A percentile compares a stretch with the other conserved stretches of the same genome.
phyloP scores from a whole-genome alignment of 2,329 filamentous ascomycete genomes.

The Colletotrichum shisoi region DNA sequence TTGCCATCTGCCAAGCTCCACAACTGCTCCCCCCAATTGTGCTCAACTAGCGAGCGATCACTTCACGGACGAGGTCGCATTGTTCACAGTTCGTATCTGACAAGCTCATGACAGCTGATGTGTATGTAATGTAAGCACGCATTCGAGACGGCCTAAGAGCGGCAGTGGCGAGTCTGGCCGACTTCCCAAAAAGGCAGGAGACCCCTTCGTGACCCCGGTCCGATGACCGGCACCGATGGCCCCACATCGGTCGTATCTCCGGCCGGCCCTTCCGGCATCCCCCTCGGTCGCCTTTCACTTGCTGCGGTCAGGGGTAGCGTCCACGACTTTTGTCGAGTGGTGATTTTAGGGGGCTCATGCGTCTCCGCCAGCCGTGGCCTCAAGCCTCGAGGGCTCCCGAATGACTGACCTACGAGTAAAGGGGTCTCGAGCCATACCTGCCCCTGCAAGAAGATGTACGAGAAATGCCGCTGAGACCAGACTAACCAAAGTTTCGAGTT shows the following conservation, averaged over 20 bases:
- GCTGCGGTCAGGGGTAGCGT: neutral
- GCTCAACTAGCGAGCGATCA: neutral
- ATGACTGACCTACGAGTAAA: no score
- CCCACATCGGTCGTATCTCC: neutral
- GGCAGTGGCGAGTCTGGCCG: no score
- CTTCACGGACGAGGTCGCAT: neutral
- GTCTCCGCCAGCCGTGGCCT: neutral
- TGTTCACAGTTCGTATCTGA: neutral
- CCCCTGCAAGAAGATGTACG: no score
- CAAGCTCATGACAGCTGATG: neutral
- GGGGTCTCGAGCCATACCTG: no score
- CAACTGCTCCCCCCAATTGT: neutral
- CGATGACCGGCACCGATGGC: neutral
- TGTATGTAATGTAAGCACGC: neutral
- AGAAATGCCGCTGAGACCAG: no score
- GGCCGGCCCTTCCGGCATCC: neutral
- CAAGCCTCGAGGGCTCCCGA: neutral
- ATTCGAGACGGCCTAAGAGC: neutral
- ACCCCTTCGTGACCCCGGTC: neutral
- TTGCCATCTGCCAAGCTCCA: neutral
- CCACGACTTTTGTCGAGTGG: neutral
- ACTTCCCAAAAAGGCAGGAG: conserved; percentile 15
- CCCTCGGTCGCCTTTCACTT: neutral
- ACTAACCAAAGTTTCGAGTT: neutral
- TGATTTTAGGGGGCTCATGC: neutral